Percentiles rank a stretch among this genome's conserved stretches.
Evolutionary conservation across 2,329 filamentous ascomycete species (phyloP).

Genomic region (Diaporthe australafricana): DNA sequence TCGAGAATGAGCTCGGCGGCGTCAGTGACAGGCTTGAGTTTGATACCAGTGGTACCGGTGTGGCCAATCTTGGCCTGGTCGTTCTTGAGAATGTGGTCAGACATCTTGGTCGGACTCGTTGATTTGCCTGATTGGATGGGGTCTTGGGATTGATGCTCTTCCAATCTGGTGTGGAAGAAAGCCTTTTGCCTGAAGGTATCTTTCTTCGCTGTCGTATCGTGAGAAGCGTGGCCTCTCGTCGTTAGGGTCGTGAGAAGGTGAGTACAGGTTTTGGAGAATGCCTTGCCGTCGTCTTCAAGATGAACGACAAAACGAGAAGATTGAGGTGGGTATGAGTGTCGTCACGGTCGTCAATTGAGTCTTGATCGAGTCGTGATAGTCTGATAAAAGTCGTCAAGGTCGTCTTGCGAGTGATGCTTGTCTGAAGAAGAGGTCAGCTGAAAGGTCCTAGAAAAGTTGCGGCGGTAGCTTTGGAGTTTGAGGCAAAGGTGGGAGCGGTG

Average conservation of each 20-base stretch:
- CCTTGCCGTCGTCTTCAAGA: conserved; percentile 22
- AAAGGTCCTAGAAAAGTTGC: not conserved
- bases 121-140: not conserved
- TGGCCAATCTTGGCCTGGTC: conserved; percentile 4
- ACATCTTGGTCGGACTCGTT: conserved; percentile 12
- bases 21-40: conserved; percentile 4
- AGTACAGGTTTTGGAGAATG: not conserved
- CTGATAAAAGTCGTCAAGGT: conserved; percentile 3
- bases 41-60: conserved; percentile 6
- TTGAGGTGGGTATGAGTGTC: not conserved
- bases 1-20: not conserved
- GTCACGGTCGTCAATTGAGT: conserved; percentile 1
- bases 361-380: not conserved
- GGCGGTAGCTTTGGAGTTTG: not conserved
- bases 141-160: not conserved
- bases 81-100: conserved; percentile 12
- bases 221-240: conserved; percentile 14
- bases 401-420: not conserved
- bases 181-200: conserved; percentile 22
- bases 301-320: not conserved
- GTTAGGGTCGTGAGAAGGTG: conserved; percentile 19
- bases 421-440: conserved; percentile 21
- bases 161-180: not conserved
- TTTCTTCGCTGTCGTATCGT: conserved; percentile 5
- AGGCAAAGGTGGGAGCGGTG: not conserved